A percentile compares a stretch with the other conserved stretches of the same genome.
Conservation (phyloP, 2,329 filamentous ascomycete species). For the Mycosphaerella sp. region DNA sequence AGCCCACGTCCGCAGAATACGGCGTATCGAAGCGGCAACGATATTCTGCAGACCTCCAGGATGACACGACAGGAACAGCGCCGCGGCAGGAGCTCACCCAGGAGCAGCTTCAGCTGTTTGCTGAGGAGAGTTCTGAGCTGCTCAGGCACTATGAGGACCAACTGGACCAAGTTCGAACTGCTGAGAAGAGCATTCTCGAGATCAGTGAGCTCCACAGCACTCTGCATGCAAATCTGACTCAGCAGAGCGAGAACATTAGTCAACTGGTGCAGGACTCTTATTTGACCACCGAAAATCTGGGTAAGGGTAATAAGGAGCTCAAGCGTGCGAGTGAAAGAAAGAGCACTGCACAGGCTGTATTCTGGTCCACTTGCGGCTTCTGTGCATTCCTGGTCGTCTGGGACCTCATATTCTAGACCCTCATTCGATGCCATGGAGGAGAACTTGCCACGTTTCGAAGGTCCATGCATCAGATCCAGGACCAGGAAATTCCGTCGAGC, state of each 20-base stretch:
- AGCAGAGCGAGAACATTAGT: conserved; percentile 83
- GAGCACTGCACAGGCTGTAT: conserved; percentile 47
- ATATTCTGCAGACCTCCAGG: conserved; percentile 8
- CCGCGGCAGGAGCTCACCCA: conserved; percentile 54
- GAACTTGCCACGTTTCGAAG: background rate
- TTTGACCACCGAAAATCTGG: conserved; percentile 77
- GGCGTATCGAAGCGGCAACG: conserved; percentile 3
- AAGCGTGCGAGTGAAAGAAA: conserved; percentile 64
- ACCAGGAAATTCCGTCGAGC: too few relatives aligned
- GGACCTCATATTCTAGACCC: conserved; percentile 43
- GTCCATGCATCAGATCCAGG: too few relatives aligned
- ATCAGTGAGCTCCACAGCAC: conserved; percentile 89
- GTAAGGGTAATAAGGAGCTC: conserved; percentile 82
- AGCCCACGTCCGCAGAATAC: conserved; percentile 2
- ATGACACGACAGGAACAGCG: background rate
- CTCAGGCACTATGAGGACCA: conserved; percentile 88
- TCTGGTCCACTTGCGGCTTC: conserved; percentile 43
- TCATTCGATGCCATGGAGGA: background rate
- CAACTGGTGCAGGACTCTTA: conserved; percentile 80
- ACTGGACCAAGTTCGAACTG: conserved; percentile 85
- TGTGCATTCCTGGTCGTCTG: conserved; percentile 44
- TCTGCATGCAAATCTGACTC: conserved; percentile 75
- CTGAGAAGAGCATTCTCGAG: conserved; percentile 84
- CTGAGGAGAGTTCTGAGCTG: conserved; percentile 87
- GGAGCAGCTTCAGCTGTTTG: conserved; percentile 89